Evolutionary conservation across 179 eudicot genomes (phyloP), one percentile per base, ranked within the genome.

Genomic region (Gypsophila paniculata): DNA sequence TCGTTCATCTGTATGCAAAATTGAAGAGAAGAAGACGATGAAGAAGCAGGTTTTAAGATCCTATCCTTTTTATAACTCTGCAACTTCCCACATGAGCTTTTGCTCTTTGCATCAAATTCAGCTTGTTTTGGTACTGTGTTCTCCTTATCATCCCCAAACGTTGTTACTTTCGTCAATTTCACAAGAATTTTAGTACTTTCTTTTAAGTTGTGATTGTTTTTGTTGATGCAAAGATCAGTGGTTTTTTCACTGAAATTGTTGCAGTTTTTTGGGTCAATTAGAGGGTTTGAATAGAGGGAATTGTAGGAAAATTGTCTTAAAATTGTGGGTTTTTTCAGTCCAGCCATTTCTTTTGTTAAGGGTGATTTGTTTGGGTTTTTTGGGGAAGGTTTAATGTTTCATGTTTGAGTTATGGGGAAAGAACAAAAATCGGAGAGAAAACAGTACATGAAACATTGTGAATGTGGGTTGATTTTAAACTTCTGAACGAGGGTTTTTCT

Each of bases 1-100:
- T 89, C 97, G 74, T 88, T 80, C 80, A 79, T 72, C 55, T 88
- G 92, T 77, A 91, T 91, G 61, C 97, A 91, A 0, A 89, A 72
- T 79, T 88, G 92, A 57, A 94, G 85, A 23, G 99, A 94, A 62
- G 96, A 79, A 8, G 68, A 63, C 0, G 71, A 68, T 22, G 98
- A 93, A 61, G 96, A 77, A 26, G 23, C 0, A 23, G 23, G 71
- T 6, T 91, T 85, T 84, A 88, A 77, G 4, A 76, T 79, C 53
- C 77, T 78, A 3, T 81, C 90, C 68, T 67, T 49, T 21, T 75
- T 88, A 54, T 73, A 46, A 68, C 73, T 52, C 69, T 36, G 62
- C 68, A 46, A 57, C 29, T 84, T 86, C 76, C 77, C 82, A 75
- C 71, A 80, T 22, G 77, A 70, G 66, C 49, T 32, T 68, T 83